phyloP scores from a whole-genome alignment of 73 alveolate species.

The Tetrahymena borealis region DNA sequence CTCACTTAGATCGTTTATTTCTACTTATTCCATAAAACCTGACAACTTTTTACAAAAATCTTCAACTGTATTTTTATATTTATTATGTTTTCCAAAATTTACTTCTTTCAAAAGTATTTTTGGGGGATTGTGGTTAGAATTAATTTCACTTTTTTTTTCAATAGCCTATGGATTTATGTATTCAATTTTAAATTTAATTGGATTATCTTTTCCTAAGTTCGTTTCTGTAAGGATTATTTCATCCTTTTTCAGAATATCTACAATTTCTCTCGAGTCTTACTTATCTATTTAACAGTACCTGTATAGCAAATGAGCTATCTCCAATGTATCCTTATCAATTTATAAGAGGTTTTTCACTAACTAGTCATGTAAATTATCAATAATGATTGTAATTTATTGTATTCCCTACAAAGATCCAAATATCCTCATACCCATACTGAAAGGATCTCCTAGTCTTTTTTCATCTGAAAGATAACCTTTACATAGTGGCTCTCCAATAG shows the following conservation, averaged over 20 bases:
- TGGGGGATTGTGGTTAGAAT: not conserved
- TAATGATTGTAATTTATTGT: not conserved
- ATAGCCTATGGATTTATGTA: not conserved
- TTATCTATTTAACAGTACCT: not conserved
- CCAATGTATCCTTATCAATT: not conserved
- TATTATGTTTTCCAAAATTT: not conserved
- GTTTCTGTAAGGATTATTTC: not conserved
- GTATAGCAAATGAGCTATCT: not conserved
- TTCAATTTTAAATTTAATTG: too few species aligned
- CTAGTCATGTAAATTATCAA: not conserved
- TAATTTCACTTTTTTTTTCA: not conserved
- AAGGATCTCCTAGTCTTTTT: not conserved
- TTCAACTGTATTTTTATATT: not conserved
- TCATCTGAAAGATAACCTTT: not conserved
- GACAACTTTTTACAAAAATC: not conserved
- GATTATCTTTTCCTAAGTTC: not conserved
- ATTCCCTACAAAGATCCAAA: not conserved
- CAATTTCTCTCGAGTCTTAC: not conserved
- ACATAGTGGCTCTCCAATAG: not conserved
- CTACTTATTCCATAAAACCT: not conserved
- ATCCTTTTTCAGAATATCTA: not conserved
- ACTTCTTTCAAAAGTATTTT: not conserved
- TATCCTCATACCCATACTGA: not conserved
- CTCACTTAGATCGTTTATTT: not conserved
- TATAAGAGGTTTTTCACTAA: not conserved